Evolutionary conservation across 2,329 filamentous ascomycete species (phyloP), one percentile per base, ranked within the genome.

Genomic region (Cytospora schulzeri): DNA sequence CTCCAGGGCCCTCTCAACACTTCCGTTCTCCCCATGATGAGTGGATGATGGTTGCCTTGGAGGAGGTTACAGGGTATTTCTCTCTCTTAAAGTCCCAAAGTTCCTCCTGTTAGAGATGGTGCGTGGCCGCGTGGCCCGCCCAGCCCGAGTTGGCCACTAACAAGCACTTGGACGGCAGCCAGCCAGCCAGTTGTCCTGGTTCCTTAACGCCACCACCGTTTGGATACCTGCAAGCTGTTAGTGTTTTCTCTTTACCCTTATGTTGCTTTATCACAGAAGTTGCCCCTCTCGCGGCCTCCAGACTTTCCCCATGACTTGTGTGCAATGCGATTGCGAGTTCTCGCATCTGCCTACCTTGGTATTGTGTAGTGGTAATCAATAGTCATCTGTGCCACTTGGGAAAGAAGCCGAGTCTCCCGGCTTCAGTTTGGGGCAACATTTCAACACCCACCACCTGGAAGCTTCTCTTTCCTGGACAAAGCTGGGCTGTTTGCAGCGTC

Each of bases 301-400:
- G 33, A 15, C 33, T 38, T 41, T 59, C 50, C 52, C n/a, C n/a
- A 48, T 24, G 45, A 24, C 22, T 19, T 24, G 45, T 45, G 38
- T 48, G 45, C 11, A 22, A 4, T 48, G 45, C n/a, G 11, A 65
- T 57, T 57, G 58, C 63, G 58, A 62, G 54, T 57, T 48, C 45
- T 45, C 59, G 31, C 33, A 29, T 26, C 63, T 65, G 57, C 63
- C 58, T 65, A 19, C 31, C 14, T 5, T 15, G n/a, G 12, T 45
- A 35, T 11, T 35, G n/a, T 4, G 38, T 45, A 45, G 38, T 11
- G 2, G n/a, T 38, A 38, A 14, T 4, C 14, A 17, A 38, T 38
- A 14, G 35, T 35, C 33, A 35, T 35, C 33, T 35, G 33, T 35
- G 33, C 45, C 22, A 48, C 22, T 48, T 22, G 11, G 19, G n/a